A percentile compares a stretch with the other conserved stretches of the same genome.
Evolutionary conservation across 2,329 filamentous ascomycete species (phyloP).

Genomic region (Apiospora sp.): DNA sequence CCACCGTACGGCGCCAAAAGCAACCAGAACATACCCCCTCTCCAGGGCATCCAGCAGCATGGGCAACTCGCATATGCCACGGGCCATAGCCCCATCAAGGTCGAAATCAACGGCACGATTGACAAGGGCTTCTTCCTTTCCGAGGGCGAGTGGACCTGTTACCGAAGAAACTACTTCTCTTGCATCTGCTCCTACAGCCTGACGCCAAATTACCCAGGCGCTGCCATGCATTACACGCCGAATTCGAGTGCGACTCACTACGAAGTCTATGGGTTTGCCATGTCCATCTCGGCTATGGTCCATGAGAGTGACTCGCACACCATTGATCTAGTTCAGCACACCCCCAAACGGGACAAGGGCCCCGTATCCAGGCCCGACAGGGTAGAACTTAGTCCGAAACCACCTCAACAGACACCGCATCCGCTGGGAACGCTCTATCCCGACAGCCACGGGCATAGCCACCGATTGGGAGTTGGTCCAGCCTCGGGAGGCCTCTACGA

Average conservation of each 20-base stretch:
- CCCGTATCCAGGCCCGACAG: conserved; percentile 78
- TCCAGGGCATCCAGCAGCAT: conserved; percentile 58
- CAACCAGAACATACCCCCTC: conserved; percentile 59
- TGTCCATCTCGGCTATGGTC: conserved; percentile 85
- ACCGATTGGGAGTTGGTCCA: conserved; percentile 42
- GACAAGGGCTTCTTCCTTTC: conserved; percentile 88
- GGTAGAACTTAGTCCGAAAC: conserved; percentile 71
- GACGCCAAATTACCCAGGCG: conserved; percentile 60
- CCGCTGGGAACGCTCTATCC: conserved; percentile 52
- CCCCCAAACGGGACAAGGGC: conserved; percentile 89
- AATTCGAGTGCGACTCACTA: conserved; percentile 62
- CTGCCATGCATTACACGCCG: conserved; percentile 60
- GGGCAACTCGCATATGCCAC: conserved; percentile 70
- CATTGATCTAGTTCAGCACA: conserved; percentile 89
- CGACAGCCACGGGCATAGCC: conserved; percentile 45
- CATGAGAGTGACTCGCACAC: conserved; percentile 77
- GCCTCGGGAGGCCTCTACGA: conserved; percentile 49
- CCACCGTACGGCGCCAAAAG: conserved; percentile 50
- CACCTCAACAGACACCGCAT: conserved; percentile 59
- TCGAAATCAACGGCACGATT: conserved; percentile 80
- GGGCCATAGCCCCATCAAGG: conserved; percentile 61
- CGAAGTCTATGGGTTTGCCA: conserved; percentile 77
- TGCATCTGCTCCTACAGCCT: conserved; percentile 82
- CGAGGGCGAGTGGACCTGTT: conserved; percentile 90
- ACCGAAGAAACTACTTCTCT: conserved; percentile 89